Evolutionary conservation across 140 eudicot species (phyloP), one percentile per base, ranked within the genome.

Genomic region (Cichorium intybus): DNA sequence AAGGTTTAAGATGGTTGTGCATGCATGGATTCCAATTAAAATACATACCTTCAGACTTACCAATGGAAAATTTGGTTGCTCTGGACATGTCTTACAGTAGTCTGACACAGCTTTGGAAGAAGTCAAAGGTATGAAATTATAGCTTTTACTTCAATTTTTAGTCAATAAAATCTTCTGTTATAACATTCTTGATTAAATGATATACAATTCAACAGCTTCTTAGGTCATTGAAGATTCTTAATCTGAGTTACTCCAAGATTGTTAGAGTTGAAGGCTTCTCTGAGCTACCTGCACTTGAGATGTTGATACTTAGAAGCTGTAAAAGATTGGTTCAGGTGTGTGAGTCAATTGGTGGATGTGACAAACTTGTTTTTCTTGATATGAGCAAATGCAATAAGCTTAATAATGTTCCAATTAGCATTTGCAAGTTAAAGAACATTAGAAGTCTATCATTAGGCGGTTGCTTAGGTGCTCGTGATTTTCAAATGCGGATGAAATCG

Each of bases 21-120:
- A 48, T 73, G 79, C 41, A 37, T 31, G 74, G 69, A 24, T 67
- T 47, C 27, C 56, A 17, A 15, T 26, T 66, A 6, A n/a, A 34
- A 50, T 28, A 22, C 41, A 20, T 75, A 24, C 79, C 79, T 5
- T 18, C 22, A 16, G 56, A 48, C 17, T 51, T 66, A 41, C 31
- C 28, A 2, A 41, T 34, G n/a, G 31, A 29, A 23, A 50, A 34
- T 15, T 61, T 75, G 39, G 69, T 28, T 23, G 69, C 62, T 26
- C 69, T 75, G 47, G 78, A 73, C 9, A 62, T 73, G 66, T 46
- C 66, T 7, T 33, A 56, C n/a, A 73, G 72, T 52, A 56, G 31
- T 12, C 31, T 64, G 10, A 12, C 23, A 12, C 18, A 54, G 9
- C 37, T 72, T 9, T 74, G 64, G 79, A 21, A 66, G 49, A 34